phyloP scores from a whole-genome alignment of 306 rosid genomes.

The Prunus kanzakura region DNA sequence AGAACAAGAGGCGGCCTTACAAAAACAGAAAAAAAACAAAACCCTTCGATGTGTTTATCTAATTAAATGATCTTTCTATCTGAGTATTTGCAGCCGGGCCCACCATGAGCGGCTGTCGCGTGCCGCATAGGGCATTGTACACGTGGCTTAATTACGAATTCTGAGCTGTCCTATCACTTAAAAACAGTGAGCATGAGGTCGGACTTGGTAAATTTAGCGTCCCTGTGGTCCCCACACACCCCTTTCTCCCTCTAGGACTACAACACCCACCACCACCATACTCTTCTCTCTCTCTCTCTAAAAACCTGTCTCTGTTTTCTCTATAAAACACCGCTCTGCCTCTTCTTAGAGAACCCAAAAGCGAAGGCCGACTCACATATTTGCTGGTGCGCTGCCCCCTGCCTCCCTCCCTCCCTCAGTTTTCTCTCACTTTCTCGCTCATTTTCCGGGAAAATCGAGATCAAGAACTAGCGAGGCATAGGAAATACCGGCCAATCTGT shows the following conservation, averaged over 20 bases:
- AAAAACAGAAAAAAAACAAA: neutral
- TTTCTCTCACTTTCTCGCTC: slow-evolving; percentile 10
- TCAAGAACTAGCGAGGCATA: neutral
- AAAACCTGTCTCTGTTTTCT: slow-evolving; percentile 6
- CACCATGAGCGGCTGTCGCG: slow-evolving; percentile 65
- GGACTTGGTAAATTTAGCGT: slow-evolving; percentile 18
- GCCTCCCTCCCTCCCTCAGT: neutral
- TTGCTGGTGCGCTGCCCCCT: neutral
- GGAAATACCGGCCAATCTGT: neutral
- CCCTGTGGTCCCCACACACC: slow-evolving; percentile 34
- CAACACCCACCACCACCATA: neutral
- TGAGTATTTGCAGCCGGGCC: slow-evolving; percentile 36
- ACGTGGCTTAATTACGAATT: slow-evolving; percentile 49
- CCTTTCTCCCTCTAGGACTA: neutral
- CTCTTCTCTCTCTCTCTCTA: neutral
- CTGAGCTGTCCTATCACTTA: slow-evolving; percentile 42
- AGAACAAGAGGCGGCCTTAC: neutral
- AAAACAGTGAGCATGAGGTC: neutral
- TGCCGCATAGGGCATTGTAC: slow-evolving; percentile 69
- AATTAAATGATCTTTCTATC: neutral
- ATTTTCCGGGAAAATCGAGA: slow-evolving; percentile 19
- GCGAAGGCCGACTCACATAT: neutral
- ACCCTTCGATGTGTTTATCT: slow-evolving; percentile 6
- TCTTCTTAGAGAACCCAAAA: slow-evolving; percentile 32
- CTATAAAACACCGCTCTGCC: slow-evolving; percentile 46